Conservation (phyloP, 192 early-diverging fungal species). For the Coemansia sp. region DNA sequence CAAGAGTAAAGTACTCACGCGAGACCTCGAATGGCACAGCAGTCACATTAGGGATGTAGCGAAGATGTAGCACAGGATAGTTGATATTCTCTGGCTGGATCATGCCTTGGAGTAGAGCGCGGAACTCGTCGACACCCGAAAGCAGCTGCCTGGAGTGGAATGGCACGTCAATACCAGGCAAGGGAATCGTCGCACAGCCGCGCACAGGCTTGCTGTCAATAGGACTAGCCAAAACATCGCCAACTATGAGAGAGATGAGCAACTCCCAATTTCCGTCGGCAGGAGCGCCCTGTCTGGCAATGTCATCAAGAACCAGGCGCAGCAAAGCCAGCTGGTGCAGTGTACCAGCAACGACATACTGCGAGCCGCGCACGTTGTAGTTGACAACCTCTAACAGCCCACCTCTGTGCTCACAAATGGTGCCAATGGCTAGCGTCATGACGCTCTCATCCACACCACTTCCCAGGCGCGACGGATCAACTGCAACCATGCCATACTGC, state of each 20-base stretch:
- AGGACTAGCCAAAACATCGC: constrained; percentile 59
- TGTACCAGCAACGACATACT: constrained; percentile 92
- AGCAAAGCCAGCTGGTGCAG: constrained; percentile 75
- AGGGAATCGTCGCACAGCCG: constrained; percentile 84
- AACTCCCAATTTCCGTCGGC: constrained; percentile 83
- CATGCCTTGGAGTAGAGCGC: constrained; percentile 71
- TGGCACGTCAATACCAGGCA: constrained; percentile 90
- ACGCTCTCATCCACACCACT: constrained; percentile 69
- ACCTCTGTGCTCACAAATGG: constrained; percentile 69
- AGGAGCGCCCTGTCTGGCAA: constrained; percentile 62
- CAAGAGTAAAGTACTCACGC: constrained; percentile 72
- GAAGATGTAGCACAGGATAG: constrained; percentile 63
- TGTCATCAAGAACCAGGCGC: constrained; percentile 77
- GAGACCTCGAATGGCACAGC: constrained; percentile 81
- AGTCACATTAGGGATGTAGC: constrained; percentile 95
- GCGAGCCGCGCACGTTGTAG: constrained; percentile 92
- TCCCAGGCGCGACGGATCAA: constrained; percentile 83
- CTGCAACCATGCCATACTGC: constrained; percentile 92
- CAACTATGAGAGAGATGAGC: constrained; percentile 73
- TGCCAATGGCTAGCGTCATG: constrained; percentile 61
- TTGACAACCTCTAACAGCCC: constrained; percentile 91
- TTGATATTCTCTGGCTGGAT: constrained; percentile 68
- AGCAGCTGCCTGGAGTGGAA: constrained; percentile 84
- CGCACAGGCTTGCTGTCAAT: constrained; percentile 64
- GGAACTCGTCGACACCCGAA: constrained; percentile 78